Base-by-base conservation (phyloP, 371 early-diverging fungal genomes). In the Mortierella sp. region DNA sequence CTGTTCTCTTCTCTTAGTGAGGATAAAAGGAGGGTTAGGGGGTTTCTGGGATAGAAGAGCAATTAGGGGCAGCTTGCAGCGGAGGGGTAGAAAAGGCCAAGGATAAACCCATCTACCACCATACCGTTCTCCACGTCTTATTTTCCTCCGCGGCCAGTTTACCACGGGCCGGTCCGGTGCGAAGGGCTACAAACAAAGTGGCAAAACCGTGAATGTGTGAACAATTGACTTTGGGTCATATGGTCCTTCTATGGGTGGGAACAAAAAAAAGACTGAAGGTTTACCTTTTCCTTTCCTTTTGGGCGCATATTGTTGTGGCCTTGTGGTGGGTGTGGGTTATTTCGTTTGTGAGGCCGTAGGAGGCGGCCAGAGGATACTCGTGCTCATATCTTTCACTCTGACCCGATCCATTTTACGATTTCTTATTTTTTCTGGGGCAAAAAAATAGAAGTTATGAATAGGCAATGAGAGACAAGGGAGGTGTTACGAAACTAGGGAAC, bases 331-430 rank as follows among this genome's bases (percentile, higher is more conserved):
- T 37, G n/a, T 67, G 24, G 54, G n/a, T 16, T 10, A 10, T 37
- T 40, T 67, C 24, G 34, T 16, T 34, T 34, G 31, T 21, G 37
- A 10, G 2, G 24, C 67, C 34, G 67, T 67, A 67, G 67, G 16
- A 54, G 54, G 4, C 54, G 24, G 54, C 54, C n/a, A 54, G 54
- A 37, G 11, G 37, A 21, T 11, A 67, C 67, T 67, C 67, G 67
- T 67, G 67, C 40, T 34, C 67, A 67, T 37, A 37, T 24, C 67
- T 9, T 34, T 9, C 34, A 21, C 43, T 37, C 67, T 67, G 67
- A 67, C 67, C 67, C 67, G 67, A 40, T 67, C 67, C 67, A 67
- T 67, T 37, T 64, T 37, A 19, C 14, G 11, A 28, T 59, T 31
- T 59, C 9, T 31, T 57, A 10, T 28, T 57, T 61, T 61, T 67